Evolutionary conservation across 2,329 filamentous ascomycete genomes (phyloP), one percentile per base, ranked within the genome.

Genomic region (Davidsoniella virescens): DNA sequence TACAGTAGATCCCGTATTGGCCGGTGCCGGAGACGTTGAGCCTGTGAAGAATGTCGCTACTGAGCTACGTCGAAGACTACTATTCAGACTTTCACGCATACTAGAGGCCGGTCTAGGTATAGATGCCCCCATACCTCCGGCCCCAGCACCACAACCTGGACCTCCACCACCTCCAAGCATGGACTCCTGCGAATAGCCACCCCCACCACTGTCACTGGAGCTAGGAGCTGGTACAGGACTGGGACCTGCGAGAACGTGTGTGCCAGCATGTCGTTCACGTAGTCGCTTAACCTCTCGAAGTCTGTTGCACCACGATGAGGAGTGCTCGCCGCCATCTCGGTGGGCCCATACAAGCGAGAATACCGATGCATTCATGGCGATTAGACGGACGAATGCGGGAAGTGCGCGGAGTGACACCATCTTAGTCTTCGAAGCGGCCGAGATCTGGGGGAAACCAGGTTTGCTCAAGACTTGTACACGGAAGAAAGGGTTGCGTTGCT

Each of bases 321-420:
- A 73, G 59, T 94, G 81, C 62, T 94, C 87, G 51, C 83, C 83
- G 5, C 81, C 82, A 55, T 83, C 76, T 44, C 80, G 74, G 59
- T 78, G 80, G 44, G 78, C 76, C 87, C 90, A 95, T n/a, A 95
- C 88, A 42, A 83, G 75, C 2, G 84, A 87, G 63, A 96, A 95
- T 7, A 96, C 86, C 12, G 86, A 93, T 0, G 92, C 88, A 60
- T 95, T 96, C 55, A 98, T 75, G 1, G 90, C 87, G 16, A 96
- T 70, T 44, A 94, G 79, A 37, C 92, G 80, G 49, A 95, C 84
- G 61, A 95, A 93, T 8, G 80, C 75, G 0, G 88, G 84, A 7
- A 98, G 71, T 10, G 86, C 86, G 57, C 78, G 80, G 29, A 90
- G 75, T 14, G 83, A 88, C 52, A 98, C 76, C 58, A 96, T 83